Percentiles rank a stretch among this genome's conserved stretches.
phyloP scores from a whole-genome alignment of 2,329 filamentous ascomycete species.

The Pyrenophora graminea region DNA sequence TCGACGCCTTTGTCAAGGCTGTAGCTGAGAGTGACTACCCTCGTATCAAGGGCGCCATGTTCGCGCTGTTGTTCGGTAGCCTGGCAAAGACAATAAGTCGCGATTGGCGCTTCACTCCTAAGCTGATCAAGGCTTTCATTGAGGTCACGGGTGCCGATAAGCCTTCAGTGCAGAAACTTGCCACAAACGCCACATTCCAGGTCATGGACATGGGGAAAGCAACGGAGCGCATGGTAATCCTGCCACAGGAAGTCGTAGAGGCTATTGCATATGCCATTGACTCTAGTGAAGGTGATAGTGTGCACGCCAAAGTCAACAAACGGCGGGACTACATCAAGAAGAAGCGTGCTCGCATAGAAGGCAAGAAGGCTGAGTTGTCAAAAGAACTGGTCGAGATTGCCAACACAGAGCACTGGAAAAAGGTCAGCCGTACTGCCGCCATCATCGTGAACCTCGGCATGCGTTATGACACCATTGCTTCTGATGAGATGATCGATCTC shows the following conservation, averaged over 20 bases:
- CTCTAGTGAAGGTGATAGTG: conserved; percentile 57
- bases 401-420: conserved; percentile 90
- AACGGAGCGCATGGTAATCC: conserved; percentile 81
- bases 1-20: conserved; percentile 77
- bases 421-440: conserved; percentile 84
- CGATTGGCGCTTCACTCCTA: conserved; percentile 93
- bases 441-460: conserved; percentile 90
- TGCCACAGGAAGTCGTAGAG: conserved; percentile 72
- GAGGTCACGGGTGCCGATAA: conserved; percentile 89
- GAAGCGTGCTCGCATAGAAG: conserved; percentile 77
- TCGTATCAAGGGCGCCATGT: conserved; percentile 92
- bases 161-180: conserved; percentile 88
- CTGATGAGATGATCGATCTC: conserved; percentile 79
- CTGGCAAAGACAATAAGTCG: conserved; percentile 83
- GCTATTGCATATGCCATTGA: conserved; percentile 57
- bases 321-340: conserved; percentile 75
- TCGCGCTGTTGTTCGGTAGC: conserved; percentile 85
- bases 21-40: conserved; percentile 82
- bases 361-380: conserved; percentile 78
- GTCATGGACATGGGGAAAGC: conserved; percentile 91
- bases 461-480: conserved; percentile 86
- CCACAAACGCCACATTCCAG: conserved; percentile 77
- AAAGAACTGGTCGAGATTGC: conserved; percentile 79
- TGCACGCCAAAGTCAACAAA: conserved; percentile 62
- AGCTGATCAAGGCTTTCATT: conserved; percentile 88